Conservation (phyloP, 192 early-diverging fungal species). For the Diversispora epigaea region DNA sequence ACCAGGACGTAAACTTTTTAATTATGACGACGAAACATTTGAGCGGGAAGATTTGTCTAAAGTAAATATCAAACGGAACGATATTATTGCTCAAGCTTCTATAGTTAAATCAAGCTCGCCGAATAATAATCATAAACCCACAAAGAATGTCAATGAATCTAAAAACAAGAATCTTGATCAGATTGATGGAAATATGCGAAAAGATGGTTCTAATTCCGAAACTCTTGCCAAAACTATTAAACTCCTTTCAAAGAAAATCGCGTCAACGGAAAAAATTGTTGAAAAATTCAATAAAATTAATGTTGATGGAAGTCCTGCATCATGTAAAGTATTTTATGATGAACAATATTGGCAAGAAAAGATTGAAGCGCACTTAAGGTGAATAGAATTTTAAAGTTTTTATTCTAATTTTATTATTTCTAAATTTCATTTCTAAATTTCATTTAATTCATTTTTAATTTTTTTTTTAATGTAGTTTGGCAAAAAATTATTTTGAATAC, state of each 20-base stretch:
- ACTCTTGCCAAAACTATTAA: too few species aligned
- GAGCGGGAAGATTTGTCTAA: not conserved
- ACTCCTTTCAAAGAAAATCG: too few species aligned
- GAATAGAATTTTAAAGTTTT: not conserved
- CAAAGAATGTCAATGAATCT: too few species aligned
- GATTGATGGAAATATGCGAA: too few species aligned
- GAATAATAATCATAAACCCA: too few species aligned
- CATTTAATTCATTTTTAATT: too few species aligned
- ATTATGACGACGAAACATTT: not conserved
- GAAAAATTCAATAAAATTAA: not conserved
- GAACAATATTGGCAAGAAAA: conserved; percentile 24
- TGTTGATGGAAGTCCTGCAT: not conserved
- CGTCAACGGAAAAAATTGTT: not conserved
- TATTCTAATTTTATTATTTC: not conserved
- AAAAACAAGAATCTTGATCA: too few species aligned
- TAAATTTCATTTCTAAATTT: not conserved
- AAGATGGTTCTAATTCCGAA: too few species aligned
- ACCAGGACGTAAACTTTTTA: not conserved
- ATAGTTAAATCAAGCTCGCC: not conserved
- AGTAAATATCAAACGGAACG: not conserved
- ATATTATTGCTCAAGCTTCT: not conserved
- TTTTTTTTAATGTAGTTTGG: conserved; percentile 35
- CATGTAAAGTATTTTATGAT: not conserved
- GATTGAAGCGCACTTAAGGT: conserved; percentile 10
- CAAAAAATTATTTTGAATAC: conserved; percentile 45